Evolutionary conservation across 2,329 filamentous ascomycete genomes (phyloP), one percentile per base, ranked within the genome.

Genomic region (Aspergillus fischeri): DNA sequence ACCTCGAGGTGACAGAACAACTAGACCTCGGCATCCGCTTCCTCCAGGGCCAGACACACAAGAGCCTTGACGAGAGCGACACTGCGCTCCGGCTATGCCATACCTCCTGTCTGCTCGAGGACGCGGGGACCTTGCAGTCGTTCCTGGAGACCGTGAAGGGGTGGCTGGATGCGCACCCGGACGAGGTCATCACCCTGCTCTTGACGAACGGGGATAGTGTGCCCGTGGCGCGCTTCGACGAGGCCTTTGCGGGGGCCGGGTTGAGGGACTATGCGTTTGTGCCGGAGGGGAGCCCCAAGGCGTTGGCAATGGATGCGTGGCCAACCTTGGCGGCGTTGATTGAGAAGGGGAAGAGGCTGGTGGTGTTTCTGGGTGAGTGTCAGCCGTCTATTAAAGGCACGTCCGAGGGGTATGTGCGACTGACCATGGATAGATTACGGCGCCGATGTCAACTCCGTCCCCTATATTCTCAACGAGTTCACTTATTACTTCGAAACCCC

Each of bases 171-270:
- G 55, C 56, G 20, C 80, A 89, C 61, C 73, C 80, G 4, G 73
- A 85, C 55, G 86, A 89, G 57, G 83, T 88, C 6, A 78, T 88
- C 11, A 86, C 83, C 0, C 67, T 89, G 51, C 78, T 89, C 10
- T 72, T 89, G 49, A 87, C 85, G 4, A 88, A 89, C 64, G 77
- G 75, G 4, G 86, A 89, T 51, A 64, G 61, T 9, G 53, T 75
- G 11, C 60, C 65, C 21, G 64, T 75, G 8, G 60, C 59, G 28
- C 57, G 66, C 17, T 77, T 76, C 42, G 70, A 67, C 4, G 63
- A 70, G 47, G 68, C 67, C 1, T 76, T 77, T 55, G 52, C 59
- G 3, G 61, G 59, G 25, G 69, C 65, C 28, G 73, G 71, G 5
- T 65, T 75, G n/a, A 58, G 63, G 24, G 51, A 63, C 14, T 73